Conservation (phyloP, 495 filamentous ascomycete genomes). For the Chaetomium cochliodes region DNA sequence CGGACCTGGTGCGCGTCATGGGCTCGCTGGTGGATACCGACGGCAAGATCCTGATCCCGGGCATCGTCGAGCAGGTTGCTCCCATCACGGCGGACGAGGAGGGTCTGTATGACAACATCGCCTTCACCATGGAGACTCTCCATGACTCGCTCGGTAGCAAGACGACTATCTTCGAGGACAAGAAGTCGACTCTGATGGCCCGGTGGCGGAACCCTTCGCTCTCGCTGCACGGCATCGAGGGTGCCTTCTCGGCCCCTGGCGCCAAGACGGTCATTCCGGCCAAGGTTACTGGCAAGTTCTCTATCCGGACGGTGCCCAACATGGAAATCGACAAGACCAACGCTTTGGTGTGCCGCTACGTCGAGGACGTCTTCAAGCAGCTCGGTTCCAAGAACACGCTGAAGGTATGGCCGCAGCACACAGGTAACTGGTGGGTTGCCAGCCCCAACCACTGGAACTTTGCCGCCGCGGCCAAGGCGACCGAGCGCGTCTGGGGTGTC, state of each 20-base stretch:
- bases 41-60: conserved; percentile 86
- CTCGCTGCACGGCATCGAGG: conserved; percentile 94
- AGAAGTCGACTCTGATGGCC: conserved; percentile 88
- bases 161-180: conserved; percentile 79
- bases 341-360: conserved; percentile 72
- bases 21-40: conserved; percentile 79
- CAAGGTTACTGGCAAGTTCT: conserved; percentile 97
- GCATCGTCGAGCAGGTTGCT: conserved; percentile 86
- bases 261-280: conserved; percentile 99
- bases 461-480: conserved; percentile 84
- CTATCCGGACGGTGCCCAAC: conserved; percentile 92
- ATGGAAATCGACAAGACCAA: conserved; percentile 93
- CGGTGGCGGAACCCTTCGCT: conserved; percentile 92
- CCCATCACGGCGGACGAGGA: conserved; percentile 85
- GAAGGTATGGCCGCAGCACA: conserved; percentile 76
- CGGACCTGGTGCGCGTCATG: conserved; percentile 80
- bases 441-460: conserved; percentile 99
- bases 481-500: conserved; percentile 85
- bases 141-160: conserved; percentile 85
- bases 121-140: conserved; percentile 92
- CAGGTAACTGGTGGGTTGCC: conserved; percentile 97
- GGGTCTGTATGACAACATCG: conserved; percentile 76
- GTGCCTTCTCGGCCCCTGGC: conserved; percentile 87
- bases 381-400: conserved; percentile 87
- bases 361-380: conserved; percentile 76